These are phyloP conservation scores for Fomes fomentarius DNA, from an alignment of 1,284 basidiomycete genomes.

Conservation along the genomic window DNA sequence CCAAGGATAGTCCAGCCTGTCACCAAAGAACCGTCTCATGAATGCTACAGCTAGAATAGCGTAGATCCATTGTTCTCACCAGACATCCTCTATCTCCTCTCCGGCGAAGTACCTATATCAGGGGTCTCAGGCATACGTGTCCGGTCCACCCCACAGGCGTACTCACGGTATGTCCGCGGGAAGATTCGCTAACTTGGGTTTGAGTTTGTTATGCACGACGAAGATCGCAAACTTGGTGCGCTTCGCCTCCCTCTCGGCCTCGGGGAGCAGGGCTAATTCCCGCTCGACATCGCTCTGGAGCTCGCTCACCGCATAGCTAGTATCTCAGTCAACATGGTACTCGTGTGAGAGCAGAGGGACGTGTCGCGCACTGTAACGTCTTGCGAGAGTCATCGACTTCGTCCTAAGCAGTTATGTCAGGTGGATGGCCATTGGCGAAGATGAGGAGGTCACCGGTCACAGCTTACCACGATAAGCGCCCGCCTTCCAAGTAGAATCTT, in stretches of 20 bases:
- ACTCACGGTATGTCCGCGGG: slow-evolving; percentile 68
- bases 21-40: slow-evolving; percentile 9
- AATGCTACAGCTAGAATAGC: slow-evolving; percentile 11
- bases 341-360: slow-evolving; percentile 3
- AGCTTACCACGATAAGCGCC: slow-evolving; percentile 77
- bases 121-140: not conserved
- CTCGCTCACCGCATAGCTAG: slow-evolving; percentile 86
- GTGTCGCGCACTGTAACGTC: slow-evolving; percentile 72
- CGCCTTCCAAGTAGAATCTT: slow-evolving; percentile 79
- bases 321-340: not conserved
- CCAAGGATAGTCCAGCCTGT: slow-evolving; percentile 86
- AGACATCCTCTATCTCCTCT: slow-evolving; percentile 61
- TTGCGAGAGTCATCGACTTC: slow-evolving; percentile 95
- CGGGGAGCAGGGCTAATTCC: slow-evolving; percentile 67
- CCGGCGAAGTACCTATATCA: slow-evolving; percentile 67
- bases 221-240: slow-evolving; percentile 88
- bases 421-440: not conserved
- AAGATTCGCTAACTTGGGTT: slow-evolving; percentile 78
- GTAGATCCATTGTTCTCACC: slow-evolving; percentile 35
- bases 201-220: slow-evolving; percentile 95
- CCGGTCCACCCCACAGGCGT: not conserved
- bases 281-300: slow-evolving; percentile 85
- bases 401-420: slow-evolving; percentile 55
- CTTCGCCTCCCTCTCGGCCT: slow-evolving; percentile 70
- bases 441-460: not conserved